These are phyloP conservation scores for Chlorella sp. DNA, from an alignment of 139 green algal genomes.

Conservation along the genomic window DNA sequence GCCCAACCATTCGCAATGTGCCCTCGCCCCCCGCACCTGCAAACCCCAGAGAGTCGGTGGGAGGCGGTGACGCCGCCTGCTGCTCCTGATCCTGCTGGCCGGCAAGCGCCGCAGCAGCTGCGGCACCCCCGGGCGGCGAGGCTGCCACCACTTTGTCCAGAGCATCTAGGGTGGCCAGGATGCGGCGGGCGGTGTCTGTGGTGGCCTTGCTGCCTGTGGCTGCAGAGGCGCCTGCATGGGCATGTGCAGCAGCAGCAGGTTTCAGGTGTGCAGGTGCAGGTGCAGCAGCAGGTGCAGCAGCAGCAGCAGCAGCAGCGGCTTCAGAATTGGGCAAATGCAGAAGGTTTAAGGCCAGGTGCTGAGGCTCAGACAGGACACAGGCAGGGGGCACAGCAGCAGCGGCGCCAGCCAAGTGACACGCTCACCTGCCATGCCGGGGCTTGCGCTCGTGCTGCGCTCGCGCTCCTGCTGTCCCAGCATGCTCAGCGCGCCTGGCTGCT, in stretches of 20 bases:
- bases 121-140: slow-evolving; percentile 1
- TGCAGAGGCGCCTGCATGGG: too few species aligned
- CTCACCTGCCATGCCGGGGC: background rate
- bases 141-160: slow-evolving; percentile 41
- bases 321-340: too few species aligned
- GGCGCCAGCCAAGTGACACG: background rate
- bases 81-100: background rate
- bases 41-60: slow-evolving; percentile 42
- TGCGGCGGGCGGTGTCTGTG: slow-evolving; percentile 53
- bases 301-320: background rate
- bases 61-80: slow-evolving; percentile 8
- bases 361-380: too few species aligned
- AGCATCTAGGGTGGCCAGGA: slow-evolving; percentile 48
- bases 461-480: background rate
- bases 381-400: background rate
- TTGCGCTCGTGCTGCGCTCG: slow-evolving; percentile 2
- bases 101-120: background rate
- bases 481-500: background rate
- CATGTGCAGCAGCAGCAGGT: background rate
- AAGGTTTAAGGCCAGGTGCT: background rate
- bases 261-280: background rate
- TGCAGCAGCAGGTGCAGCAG: background rate
- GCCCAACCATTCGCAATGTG: too few species aligned
- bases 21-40: slow-evolving; percentile 1
- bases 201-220: slow-evolving; percentile 21